Base-by-base conservation (phyloP, 331 rosid genomes). In the Malus hybrid region DNA sequence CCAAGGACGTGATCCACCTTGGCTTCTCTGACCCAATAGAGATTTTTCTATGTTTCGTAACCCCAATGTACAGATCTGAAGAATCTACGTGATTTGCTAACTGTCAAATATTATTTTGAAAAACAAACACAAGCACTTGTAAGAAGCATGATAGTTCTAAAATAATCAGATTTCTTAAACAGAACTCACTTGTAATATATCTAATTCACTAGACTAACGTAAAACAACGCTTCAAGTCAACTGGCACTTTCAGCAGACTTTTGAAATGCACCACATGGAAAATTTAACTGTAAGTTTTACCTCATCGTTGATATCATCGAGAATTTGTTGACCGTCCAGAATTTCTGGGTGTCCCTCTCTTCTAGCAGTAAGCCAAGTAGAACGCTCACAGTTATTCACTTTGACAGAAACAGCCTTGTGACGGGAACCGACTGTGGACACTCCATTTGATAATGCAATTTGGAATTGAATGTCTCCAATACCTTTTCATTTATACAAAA, bases 41-140 rank as follows among this genome's bases (percentile, higher is more conserved):
- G 70, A 69, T 60, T 24, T 83, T 80, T 80, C 97, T 87, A 28
- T 81, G 78, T 65, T 88, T 88, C 32, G 39, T 84, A 55, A 89
- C 96, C 69, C 97, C 98, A 56, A 93, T 82, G 87, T 87, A 93
- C 76, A 93, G 79, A 69, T 89, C 96, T 31, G 88, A 89, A 73
- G 81, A 44, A 44, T 81, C 90, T 15, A 24, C 74, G 24, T 61
- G 86, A 78, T 91, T 79, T 52, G 80, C 85, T 78, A 93, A 80
- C 97, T 91, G 90, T 78, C 65, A 83, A 59, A 74, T 13, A 76
- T 59, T 19, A 19, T 22, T 24, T 16, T 65, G 20, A 34, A 9
- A 28, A 52, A 50, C 52, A 70, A 48, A 72, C 19, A 52, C 27
- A n/a, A n/a, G 78, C 24, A 80, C 24, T 74, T 67, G 80, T 55